Evolutionary conservation across 1,284 basidiomycete species (phyloP), one percentile per base, ranked within the genome.

Genomic region (Puccinia novopanici): DNA sequence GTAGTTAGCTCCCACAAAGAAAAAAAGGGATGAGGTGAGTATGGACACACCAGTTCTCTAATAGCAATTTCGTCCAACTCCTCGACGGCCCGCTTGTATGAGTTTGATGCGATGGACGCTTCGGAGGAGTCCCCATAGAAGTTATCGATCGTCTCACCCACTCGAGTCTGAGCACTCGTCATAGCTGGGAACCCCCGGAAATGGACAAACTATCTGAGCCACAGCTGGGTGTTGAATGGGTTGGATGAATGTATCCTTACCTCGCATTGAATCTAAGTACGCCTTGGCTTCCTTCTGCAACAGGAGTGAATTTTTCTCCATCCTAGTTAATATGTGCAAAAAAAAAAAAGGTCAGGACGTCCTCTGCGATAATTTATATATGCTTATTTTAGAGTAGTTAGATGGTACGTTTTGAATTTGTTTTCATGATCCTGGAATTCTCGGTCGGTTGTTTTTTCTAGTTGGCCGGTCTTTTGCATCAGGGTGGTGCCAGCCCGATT

Each of bases 391-490:
- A n/a, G n/a, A 70, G 13, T 19, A 61, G 34, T 34, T 27, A 45
- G 34, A 52, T 13, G 45, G 86, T 87, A 95, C 92, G 89, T 90
- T 87, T 91, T 91, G 88, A 91, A 99, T 85, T 94, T 94, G 71
- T 90, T 89, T 86, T 97, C 94, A 86, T 98, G 94, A 81, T 96
- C 92, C 45, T 91, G 89, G 86, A 98, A 99, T 85, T 98, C 95
- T 80, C 92, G 88, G 87, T 99, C 96, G 40, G 98, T 90, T 0
- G 96, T 99, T 45, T 94, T 89, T 86, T 99, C 96, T 81, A 99
- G 93, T 87, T 98, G 95, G 81, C 95, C 95, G 0, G 95, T 98
- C 90, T 96, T 96, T 88, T 96, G 94, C 87, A 95, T 90, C 83
- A 91, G 88, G 84, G 94, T 94, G 34, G 95, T 98, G 75, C 94